Conservation (phyloP, 2,329 filamentous ascomycete species). For the Claviceps pusilla region DNA sequence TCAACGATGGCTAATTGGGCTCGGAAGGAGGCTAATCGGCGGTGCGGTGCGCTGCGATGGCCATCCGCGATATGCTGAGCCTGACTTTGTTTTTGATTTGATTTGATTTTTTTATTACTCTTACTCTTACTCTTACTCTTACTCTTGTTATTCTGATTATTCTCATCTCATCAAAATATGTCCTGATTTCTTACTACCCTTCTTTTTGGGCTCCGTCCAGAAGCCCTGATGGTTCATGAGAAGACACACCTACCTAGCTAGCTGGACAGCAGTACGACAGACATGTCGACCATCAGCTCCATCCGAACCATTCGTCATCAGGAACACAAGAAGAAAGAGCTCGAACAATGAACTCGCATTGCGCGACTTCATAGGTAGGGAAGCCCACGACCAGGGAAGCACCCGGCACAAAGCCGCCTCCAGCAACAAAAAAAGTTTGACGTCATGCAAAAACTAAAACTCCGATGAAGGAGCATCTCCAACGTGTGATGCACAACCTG, state of each 20-base stretch:
- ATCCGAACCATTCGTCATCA: neutral
- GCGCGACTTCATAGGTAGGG: neutral
- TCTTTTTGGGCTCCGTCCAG: neutral
- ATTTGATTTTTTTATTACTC: neutral
- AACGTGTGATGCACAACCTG: neutral
- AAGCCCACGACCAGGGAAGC: neutral
- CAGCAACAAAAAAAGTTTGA: neutral
- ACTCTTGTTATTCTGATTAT: too few relatives aligned
- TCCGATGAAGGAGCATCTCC: too few relatives aligned
- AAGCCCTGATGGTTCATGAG: neutral
- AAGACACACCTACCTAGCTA: neutral
- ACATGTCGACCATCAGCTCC: neutral
- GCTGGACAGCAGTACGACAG: too few relatives aligned
- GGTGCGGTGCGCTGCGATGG: neutral
- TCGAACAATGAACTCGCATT: neutral
- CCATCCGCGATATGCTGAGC: neutral
- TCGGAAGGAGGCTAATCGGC: neutral
- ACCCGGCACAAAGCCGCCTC: neutral
- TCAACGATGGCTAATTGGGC: neutral
- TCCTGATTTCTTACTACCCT: neutral
- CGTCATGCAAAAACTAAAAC: neutral
- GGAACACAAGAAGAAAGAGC: neutral
- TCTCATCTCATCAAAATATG: too few relatives aligned
- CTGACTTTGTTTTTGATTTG: neutral
- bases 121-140: neutral